A percentile compares a stretch with the other conserved stretches of the same genome.
These are phyloP conservation scores for Cryptosporidium sp. DNA, from an alignment of 169 alveolate genomes.

Conservation along the genomic window DNA sequence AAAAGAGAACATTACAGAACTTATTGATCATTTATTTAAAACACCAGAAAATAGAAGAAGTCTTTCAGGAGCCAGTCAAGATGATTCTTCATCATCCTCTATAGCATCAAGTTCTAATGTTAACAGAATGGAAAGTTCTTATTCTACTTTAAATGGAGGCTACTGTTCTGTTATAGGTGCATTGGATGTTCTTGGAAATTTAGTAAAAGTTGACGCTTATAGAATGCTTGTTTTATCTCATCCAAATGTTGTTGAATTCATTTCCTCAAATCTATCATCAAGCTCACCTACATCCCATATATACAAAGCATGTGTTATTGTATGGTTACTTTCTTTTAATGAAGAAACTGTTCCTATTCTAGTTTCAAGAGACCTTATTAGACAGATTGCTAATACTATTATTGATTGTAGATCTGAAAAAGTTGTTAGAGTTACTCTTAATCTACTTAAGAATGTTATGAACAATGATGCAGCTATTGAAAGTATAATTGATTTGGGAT, in stretches of 20 bases:
- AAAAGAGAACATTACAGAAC: slow-evolving; percentile 20
- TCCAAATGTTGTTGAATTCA: slow-evolving; percentile 57
- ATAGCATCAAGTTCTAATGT: neutral
- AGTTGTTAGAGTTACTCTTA: slow-evolving; percentile 77
- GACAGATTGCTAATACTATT: slow-evolving; percentile 73
- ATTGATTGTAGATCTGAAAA: slow-evolving; percentile 84
- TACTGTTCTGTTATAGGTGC: slow-evolving; percentile 63
- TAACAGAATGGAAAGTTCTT: neutral
- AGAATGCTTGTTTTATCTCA: slow-evolving; percentile 56
- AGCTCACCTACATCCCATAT: slow-evolving; percentile 64
- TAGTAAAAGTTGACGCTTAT: slow-evolving; percentile 63
- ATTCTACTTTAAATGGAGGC: slow-evolving; percentile 42
- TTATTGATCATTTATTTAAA: slow-evolving; percentile 34
- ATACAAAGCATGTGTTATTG: slow-evolving; percentile 65
- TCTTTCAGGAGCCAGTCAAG: neutral
- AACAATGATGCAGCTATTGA: slow-evolving; percentile 72
- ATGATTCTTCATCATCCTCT: slow-evolving; percentile 10
- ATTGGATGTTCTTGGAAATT: slow-evolving; percentile 62
- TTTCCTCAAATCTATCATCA: slow-evolving; percentile 21
- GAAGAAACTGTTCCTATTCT: slow-evolving; percentile 61
- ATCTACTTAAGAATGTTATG: slow-evolving; percentile 68
- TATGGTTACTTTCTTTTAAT: slow-evolving; percentile 66
- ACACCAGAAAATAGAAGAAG: slow-evolving; percentile 40
- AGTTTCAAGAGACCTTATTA: slow-evolving; percentile 38
- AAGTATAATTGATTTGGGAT: slow-evolving; percentile 70